Evolutionary conservation across 495 filamentous ascomycete genomes (phyloP).

Genomic region (Venustampulla echinocandica): DNA sequence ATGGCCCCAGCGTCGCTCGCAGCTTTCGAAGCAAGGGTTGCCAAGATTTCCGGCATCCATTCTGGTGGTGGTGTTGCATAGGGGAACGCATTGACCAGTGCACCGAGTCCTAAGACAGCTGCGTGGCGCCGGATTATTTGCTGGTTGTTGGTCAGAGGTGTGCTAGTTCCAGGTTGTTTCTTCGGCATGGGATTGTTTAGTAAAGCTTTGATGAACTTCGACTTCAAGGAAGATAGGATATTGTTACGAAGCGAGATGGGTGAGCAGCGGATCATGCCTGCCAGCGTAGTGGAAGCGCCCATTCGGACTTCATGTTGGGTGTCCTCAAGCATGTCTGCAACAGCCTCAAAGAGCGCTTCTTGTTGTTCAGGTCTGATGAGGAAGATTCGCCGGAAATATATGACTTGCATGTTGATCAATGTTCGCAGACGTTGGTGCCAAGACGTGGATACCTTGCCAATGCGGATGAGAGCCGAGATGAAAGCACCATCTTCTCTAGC

Average conservation of each 20-base stretch:
- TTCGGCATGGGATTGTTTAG: slow-evolving; percentile 78
- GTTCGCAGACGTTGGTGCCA: slow-evolving; percentile 98
- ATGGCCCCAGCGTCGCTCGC: slow-evolving; percentile 87
- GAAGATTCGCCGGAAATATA: slow-evolving; percentile 97
- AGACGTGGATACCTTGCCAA: slow-evolving; percentile 75
- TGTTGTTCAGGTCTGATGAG: slow-evolving; percentile 72
- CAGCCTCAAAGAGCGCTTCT: slow-evolving; percentile 74
- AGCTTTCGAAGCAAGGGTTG: slow-evolving; percentile 73
- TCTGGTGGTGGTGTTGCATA: slow-evolving; percentile 84
- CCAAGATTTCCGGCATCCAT: slow-evolving; percentile 92
- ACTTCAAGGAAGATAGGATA: slow-evolving; percentile 65
- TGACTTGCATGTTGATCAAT: slow-evolving; percentile 97
- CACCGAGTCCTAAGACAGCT: slow-evolving; percentile 84
- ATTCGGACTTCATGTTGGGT: slow-evolving; percentile 87
- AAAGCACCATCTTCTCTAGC: slow-evolving; percentile 76
- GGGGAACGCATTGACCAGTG: slow-evolving; percentile 92
- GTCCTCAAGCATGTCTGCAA: slow-evolving; percentile 89
- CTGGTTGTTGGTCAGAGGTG: slow-evolving; percentile 67
- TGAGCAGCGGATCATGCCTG: slow-evolving; percentile 98
- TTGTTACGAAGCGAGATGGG: slow-evolving; percentile 67
- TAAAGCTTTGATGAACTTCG: slow-evolving; percentile 70
- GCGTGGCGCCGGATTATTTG: slow-evolving; percentile 79
- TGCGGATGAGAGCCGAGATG: slow-evolving; percentile 75
- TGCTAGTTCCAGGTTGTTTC: slow-evolving; percentile 49
- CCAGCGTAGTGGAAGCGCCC: slow-evolving; percentile 83